A percentile compares a stretch with the other conserved stretches of the same genome.
Evolutionary conservation across 176 grass and related monocot species (phyloP).

Genomic region (Cenchrus purpureus): DNA sequence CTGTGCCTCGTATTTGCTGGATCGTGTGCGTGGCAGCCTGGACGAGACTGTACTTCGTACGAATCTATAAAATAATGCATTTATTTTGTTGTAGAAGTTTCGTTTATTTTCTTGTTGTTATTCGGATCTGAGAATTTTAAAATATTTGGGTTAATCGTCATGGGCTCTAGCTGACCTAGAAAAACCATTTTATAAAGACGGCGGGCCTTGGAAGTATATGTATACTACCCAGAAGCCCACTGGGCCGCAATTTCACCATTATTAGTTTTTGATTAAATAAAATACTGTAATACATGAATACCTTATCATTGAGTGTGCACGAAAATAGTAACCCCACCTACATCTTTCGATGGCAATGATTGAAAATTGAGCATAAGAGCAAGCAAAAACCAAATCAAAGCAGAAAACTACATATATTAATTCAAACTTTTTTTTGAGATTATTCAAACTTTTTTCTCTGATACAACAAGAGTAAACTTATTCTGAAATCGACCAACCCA

Average conservation of each 20-base stretch:
- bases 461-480: not conserved
- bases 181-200: not conserved
- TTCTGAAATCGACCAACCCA: not conserved
- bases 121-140: not conserved
- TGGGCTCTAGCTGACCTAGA: not conserved
- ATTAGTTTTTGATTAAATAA: not conserved
- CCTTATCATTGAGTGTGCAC: conserved; percentile 6
- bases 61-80: not conserved
- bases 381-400: not conserved
- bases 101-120: not conserved
- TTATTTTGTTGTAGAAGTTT: not conserved
- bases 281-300: not conserved
- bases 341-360: conserved; percentile 13
- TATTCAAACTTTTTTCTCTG: not conserved
- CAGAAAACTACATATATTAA: not conserved
- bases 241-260: not conserved
- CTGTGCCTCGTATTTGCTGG: not conserved
- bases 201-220: not conserved
- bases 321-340: not conserved
- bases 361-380: not conserved
- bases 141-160: not conserved
- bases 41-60: not conserved
- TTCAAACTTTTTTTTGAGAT: not conserved
- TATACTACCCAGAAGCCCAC: not conserved
- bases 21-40: not conserved